phyloP scores from a whole-genome alignment of 2,329 filamentous ascomycete species.

The Diatrype stigma region DNA sequence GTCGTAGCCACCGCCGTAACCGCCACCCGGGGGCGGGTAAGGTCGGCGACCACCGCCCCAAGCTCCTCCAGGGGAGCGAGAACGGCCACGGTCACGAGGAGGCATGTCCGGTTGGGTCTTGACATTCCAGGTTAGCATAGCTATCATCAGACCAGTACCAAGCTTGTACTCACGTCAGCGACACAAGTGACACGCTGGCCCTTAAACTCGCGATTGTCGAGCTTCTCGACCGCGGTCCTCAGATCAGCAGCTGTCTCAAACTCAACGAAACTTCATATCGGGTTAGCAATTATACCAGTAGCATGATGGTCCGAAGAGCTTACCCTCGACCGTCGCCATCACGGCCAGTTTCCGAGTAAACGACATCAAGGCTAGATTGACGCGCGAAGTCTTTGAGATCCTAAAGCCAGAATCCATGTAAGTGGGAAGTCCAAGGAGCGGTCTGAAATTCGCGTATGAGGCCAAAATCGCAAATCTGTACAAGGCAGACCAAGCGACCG shows the following conservation, averaged over 20 bases:
- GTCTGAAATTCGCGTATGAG: slow-evolving; percentile 27
- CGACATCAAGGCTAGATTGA: slow-evolving; percentile 92
- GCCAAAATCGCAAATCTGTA: slow-evolving; percentile 24
- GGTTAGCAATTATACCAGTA: slow-evolving; percentile 4
- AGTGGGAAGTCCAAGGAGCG: slow-evolving; percentile 61
- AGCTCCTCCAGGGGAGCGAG: slow-evolving; percentile 60
- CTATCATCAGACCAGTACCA: slow-evolving; percentile 1
- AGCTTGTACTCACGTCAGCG: slow-evolving; percentile 66
- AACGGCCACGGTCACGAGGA: slow-evolving; percentile 67
- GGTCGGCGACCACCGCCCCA: slow-evolving; percentile 52
- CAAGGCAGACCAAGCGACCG: slow-evolving; percentile 30
- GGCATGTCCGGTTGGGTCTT: slow-evolving; percentile 78
- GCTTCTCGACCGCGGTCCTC: slow-evolving; percentile 87
- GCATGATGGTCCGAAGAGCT: slow-evolving; percentile 31
- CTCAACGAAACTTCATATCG: slow-evolving; percentile 80
- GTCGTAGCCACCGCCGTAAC: slow-evolving; percentile 72
- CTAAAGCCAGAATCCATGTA: slow-evolving; percentile 81
- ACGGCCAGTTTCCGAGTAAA: slow-evolving; percentile 93
- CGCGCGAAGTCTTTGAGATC: slow-evolving; percentile 99
- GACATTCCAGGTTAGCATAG: slow-evolving; percentile 19
- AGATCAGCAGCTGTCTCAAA: slow-evolving; percentile 92
- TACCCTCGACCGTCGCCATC: slow-evolving; percentile 91
- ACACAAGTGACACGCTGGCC: slow-evolving; percentile 79
- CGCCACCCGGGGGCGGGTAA: slow-evolving; percentile 49
- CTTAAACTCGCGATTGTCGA: slow-evolving; percentile 91